These are phyloP conservation scores for Rhododendron henanense DNA, from an alignment of 148 eudicot genomes.

Conservation along the genomic window DNA sequence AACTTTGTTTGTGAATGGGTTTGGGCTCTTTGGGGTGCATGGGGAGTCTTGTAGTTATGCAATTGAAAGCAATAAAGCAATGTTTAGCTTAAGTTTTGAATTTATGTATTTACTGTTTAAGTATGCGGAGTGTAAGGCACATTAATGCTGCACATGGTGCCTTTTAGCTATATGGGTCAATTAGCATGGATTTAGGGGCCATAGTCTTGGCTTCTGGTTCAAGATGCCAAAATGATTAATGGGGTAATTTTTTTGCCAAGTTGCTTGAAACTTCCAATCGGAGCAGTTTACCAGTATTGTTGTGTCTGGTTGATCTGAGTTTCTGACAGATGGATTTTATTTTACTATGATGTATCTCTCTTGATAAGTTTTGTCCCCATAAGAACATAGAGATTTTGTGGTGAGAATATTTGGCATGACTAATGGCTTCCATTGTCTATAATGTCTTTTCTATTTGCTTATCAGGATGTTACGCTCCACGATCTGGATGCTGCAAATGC, in stretches of 20 bases:
- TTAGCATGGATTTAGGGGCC: not conserved
- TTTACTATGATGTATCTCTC: not conserved
- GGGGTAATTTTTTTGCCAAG: not conserved
- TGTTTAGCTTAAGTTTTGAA: not conserved
- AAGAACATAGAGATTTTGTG: not conserved
- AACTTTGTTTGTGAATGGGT: not conserved
- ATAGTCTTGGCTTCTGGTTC: not conserved
- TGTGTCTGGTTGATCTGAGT: not conserved
- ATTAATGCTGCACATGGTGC: not conserved
- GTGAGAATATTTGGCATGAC: not conserved
- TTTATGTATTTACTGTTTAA: not conserved
- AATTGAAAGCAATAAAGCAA: not conserved
- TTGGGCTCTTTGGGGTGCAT: not conserved
- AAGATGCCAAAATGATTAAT: not conserved
- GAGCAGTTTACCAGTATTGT: not conserved
- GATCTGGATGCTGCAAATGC: slow-evolving; percentile 99
- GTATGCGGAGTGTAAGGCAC: not conserved
- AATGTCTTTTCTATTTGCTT: slow-evolving; percentile 6
- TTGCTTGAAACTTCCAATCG: not conserved
- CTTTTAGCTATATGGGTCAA: not conserved
- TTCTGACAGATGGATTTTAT: slow-evolving; percentile 7
- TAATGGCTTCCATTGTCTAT: not conserved
- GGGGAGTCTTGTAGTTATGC: not conserved
- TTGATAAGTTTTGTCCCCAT: not conserved
- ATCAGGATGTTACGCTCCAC: slow-evolving; percentile 94